A percentile compares a stretch with the other conserved stretches of the same genome.
Evolutionary conservation across 352 stramenopile species (phyloP).

Genomic region (Peronospora destructor): DNA sequence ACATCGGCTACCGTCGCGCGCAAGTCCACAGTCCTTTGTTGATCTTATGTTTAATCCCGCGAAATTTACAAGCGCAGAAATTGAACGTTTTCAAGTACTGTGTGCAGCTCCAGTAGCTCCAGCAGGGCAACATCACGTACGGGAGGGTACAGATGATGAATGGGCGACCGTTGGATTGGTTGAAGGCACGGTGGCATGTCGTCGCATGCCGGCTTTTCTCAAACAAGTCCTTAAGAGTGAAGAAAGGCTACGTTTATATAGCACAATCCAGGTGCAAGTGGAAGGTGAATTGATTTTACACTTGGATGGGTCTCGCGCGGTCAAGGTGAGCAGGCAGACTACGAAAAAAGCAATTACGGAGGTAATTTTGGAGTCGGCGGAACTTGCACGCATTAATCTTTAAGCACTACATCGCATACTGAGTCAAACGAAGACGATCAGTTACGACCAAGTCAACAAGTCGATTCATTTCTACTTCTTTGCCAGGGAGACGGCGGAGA

Average conservation of each 20-base stretch:
- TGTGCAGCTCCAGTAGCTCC: background rate
- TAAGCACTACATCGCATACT: background rate
- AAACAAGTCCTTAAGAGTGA: background rate
- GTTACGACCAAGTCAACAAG: background rate
- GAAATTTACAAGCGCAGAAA: too few species aligned
- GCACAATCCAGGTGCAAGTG: slow-evolving; percentile 2
- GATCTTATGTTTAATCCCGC: too few species aligned
- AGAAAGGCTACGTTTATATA: background rate
- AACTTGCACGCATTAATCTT: background rate
- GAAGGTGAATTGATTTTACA: slow-evolving; percentile 1
- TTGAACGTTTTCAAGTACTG: background rate
- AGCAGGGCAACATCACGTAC: background rate
- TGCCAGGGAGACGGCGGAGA: too few species aligned
- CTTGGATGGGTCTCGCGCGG: background rate
- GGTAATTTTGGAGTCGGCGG: background rate
- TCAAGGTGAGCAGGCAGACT: background rate
- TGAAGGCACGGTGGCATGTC: background rate
- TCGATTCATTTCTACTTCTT: background rate
- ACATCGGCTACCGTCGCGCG: too few species aligned
- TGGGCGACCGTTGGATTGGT: background rate
- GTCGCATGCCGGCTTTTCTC: background rate
- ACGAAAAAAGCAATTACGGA: background rate
- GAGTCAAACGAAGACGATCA: background rate
- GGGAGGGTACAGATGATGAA: background rate
- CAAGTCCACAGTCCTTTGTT: too few species aligned